Percentiles rank a stretch among this genome's conserved stretches.
Conservation (phyloP, 257 asterid species). For the Vinca minor region DNA sequence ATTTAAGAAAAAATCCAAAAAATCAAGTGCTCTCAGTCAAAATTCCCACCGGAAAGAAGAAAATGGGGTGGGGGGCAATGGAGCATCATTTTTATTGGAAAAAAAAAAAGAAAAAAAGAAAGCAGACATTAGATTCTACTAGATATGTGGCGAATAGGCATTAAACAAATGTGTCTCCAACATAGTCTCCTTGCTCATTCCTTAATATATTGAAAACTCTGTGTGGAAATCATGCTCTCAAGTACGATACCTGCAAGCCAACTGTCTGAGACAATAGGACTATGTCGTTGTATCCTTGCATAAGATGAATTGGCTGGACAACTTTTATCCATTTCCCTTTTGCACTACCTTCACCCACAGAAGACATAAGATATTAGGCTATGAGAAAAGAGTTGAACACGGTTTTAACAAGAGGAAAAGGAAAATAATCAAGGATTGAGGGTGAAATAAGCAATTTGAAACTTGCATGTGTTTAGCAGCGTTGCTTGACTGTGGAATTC, state of each 20-base stretch:
- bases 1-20: neutral
- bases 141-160: neutral
- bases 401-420: neutral
- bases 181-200: neutral
- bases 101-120: neutral
- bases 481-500: neutral
- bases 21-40: neutral
- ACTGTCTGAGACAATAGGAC: conserved; percentile 65
- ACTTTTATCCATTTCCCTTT: conserved; percentile 81
- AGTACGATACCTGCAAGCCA: conserved; percentile 73
- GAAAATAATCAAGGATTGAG: conserved; percentile 2
- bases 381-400: neutral
- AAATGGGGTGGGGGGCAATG: neutral
- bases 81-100: neutral
- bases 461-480: neutral
- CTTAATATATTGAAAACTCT: conserved; percentile 7
- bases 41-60: neutral
- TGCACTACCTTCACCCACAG: conserved; percentile 48
- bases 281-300: conserved; percentile 69
- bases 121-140: neutral
- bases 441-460: neutral
- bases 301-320: conserved; percentile 52
- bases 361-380: conserved; percentile 5
- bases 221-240: conserved; percentile 6
- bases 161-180: neutral